phyloP scores from a whole-genome alignment of 208 protist species.

The Trypanosoma cruzi region DNA sequence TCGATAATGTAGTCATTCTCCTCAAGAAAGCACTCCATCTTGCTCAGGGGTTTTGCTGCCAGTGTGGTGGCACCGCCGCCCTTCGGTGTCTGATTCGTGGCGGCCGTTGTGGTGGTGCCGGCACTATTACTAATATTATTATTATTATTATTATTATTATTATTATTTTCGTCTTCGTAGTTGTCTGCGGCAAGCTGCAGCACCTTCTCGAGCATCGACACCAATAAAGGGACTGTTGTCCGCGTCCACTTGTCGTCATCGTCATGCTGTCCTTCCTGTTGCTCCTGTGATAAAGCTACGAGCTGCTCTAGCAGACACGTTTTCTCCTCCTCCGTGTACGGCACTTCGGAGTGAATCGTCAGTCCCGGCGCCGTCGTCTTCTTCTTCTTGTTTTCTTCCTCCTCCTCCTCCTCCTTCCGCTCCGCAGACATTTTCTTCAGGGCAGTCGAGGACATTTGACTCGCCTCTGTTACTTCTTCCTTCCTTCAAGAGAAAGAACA shows the following conservation, averaged over 20 bases:
- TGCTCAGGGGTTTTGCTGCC: background rate
- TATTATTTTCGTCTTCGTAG: constrained; percentile 34
- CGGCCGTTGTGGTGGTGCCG: background rate
- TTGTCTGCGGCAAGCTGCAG: constrained; percentile 46
- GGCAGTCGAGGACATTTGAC: background rate
- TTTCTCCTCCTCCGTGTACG: constrained; percentile 41
- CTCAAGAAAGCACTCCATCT: constrained; percentile 58
- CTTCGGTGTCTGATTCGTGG: background rate
- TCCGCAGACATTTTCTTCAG: constrained; percentile 1
- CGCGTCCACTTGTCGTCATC: constrained; percentile 5
- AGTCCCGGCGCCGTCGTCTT: background rate
- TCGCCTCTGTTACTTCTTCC: background rate
- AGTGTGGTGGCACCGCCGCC: background rate
- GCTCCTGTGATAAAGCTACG: background rate
- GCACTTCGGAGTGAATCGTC: constrained; percentile 39
- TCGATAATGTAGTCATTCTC: constrained; percentile 82
- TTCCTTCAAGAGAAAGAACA: background rate
- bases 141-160: too few species aligned
- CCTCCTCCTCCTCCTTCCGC: constrained; percentile 12
- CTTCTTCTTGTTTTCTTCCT: too few species aligned
- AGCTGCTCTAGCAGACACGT: constrained; percentile 31
- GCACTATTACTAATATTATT: background rate
- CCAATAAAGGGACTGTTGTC: constrained; percentile 28
- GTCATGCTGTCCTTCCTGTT: background rate
- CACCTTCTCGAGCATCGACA: constrained; percentile 47